Evolutionary conservation across 495 filamentous ascomycete genomes (phyloP).

Genomic region (Xylaria venustula): DNA sequence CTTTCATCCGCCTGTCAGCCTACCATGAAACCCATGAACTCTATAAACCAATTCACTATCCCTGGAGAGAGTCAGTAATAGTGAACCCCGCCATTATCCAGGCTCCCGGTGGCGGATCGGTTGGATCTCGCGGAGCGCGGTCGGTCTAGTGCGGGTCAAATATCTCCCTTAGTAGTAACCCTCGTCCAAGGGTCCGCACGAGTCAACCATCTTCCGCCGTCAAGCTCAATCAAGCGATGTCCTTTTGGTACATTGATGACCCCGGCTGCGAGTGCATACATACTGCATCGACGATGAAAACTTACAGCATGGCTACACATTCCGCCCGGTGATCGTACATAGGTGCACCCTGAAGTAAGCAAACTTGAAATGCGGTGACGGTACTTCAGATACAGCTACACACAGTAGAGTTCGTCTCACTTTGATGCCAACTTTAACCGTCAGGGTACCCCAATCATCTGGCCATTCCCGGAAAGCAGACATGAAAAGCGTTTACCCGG

Average conservation of each 20-base stretch:
- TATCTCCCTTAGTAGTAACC: conserved; percentile 24
- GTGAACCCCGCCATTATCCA: conserved; percentile 27
- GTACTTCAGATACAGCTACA: no score
- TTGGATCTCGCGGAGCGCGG: conserved; percentile 25
- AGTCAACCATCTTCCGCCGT: background rate
- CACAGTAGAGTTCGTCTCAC: no score
- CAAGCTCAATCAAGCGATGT: background rate
- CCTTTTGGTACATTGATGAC: no score
- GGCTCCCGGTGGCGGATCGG: conserved; percentile 26
- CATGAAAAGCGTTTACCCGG: conserved; percentile 30
- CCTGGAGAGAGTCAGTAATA: conserved; percentile 17
- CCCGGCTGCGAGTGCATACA: no score
- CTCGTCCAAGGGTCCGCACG: background rate
- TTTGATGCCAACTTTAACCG: background rate
- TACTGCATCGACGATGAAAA: no score
- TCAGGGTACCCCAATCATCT: no score
- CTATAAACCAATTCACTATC: background rate
- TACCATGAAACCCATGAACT: no score
- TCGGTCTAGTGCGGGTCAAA: conserved; percentile 24
- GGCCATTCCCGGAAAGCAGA: background rate
- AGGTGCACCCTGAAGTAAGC: no score
- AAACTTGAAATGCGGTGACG: no score
- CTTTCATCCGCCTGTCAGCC: background rate
- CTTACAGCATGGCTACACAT: no score
- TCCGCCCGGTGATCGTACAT: no score